A percentile compares a stretch with the other conserved stretches of the same genome.
Evolutionary conservation across 2,329 filamentous ascomycete genomes (phyloP).

Genomic region (Aspergillus udagawae): DNA sequence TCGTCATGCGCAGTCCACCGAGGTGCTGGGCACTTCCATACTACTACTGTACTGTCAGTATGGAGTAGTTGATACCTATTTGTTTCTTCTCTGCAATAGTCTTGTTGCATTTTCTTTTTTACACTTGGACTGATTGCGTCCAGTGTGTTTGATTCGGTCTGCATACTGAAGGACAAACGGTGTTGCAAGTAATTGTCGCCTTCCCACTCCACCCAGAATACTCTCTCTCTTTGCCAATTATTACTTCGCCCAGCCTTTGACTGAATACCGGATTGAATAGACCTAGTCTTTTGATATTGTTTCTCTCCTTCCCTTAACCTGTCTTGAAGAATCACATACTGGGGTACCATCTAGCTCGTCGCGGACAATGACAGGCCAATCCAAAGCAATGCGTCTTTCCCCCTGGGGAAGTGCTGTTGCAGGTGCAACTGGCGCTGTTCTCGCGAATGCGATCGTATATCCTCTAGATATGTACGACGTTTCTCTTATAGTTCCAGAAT

Average conservation of each 20-base stretch:
- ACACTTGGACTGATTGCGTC: neutral
- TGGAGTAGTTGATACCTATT: neutral
- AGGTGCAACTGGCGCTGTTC: slow-evolving; percentile 84
- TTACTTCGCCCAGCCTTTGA: neutral
- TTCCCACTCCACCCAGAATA: neutral
- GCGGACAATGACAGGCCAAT: slow-evolving; percentile 50
- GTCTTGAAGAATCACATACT: neutral
- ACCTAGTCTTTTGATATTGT: neutral
- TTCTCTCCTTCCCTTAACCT: neutral
- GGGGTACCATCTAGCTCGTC: neutral
- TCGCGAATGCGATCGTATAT: slow-evolving; percentile 94
- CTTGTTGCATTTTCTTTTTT: neutral
- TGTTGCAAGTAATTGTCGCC: neutral
- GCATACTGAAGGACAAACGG: neutral
- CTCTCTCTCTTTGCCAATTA: neutral
- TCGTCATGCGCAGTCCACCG: slow-evolving; percentile 26
- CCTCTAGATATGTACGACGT: slow-evolving; percentile 84
- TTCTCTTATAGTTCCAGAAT: neutral
- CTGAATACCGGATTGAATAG: neutral
- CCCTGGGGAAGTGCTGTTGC: slow-evolving; percentile 92
- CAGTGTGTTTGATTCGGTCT: neutral
- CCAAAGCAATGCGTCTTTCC: slow-evolving; percentile 68
- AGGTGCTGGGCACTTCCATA: slow-evolving; percentile 18
- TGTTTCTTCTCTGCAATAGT: neutral
- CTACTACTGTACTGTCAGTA: neutral